These are phyloP conservation scores for Neurospora tetrasperma DNA, from an alignment of 495 filamentous ascomycete species.

Conservation along the genomic window DNA sequence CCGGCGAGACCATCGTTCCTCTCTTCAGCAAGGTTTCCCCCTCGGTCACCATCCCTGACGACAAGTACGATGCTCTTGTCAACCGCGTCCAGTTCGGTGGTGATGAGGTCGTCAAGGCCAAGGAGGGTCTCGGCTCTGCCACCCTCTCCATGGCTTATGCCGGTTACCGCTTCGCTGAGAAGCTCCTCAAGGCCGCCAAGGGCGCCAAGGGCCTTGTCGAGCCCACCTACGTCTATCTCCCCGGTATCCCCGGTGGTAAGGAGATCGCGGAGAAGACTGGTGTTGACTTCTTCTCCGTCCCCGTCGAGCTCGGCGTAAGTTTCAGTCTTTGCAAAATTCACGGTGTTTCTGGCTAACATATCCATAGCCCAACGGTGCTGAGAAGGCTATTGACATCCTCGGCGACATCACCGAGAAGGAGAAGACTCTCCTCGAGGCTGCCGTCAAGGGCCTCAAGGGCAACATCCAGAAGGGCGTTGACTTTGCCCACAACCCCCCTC, in stretches of 20 bases:
- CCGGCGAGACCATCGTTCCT: constrained; percentile 94
- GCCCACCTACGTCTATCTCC: constrained; percentile 89
- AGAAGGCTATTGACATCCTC: constrained; percentile 74
- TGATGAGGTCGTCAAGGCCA: constrained; percentile 97
- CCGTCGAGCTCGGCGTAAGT: constrained; percentile 87
- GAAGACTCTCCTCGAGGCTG: constrained; percentile 72
- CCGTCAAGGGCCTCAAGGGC: constrained; percentile 65
- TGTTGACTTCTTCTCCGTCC: constrained; percentile 90
- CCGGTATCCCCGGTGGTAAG: constrained; percentile 78
- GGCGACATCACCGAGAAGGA: constrained; percentile 63
- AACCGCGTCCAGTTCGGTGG: constrained; percentile 97
- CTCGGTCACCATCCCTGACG: constrained; percentile 65
- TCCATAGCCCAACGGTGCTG: constrained; percentile 62
- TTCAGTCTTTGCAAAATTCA: not conserved
- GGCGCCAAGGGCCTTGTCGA: constrained; percentile 88
- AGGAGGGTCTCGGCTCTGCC: constrained; percentile 89
- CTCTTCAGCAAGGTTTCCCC: constrained; percentile 87
- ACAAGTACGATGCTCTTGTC: constrained; percentile 77
- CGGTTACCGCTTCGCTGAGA: constrained; percentile 89
- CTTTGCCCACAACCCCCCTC: constrained; percentile 66
- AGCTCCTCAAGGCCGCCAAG: constrained; percentile 74
- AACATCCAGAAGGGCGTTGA: constrained; percentile 91
- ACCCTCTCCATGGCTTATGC: constrained; percentile 98
- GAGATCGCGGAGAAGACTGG: constrained; percentile 72
- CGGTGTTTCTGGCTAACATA: constrained; percentile 7